A percentile compares a stretch with the other conserved stretches of the same genome.
phyloP scores from a whole-genome alignment of 2,329 filamentous ascomycete genomes.

The Diaporthe sp. region DNA sequence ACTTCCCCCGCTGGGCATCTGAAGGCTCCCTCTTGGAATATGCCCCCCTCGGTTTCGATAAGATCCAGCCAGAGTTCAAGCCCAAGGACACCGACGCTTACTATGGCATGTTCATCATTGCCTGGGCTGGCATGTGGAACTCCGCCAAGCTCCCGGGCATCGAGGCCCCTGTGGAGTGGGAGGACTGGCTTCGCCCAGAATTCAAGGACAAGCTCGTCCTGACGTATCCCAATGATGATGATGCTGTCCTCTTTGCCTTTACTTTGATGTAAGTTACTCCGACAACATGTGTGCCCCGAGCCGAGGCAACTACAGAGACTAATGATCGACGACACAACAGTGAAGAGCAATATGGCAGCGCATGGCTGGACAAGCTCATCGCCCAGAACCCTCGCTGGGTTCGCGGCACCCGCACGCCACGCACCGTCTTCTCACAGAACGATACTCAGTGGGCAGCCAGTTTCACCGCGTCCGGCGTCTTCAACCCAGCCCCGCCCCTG shows the following conservation, averaged over 20 bases:
- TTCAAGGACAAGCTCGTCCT: conserved; percentile 66
- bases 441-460: conserved; percentile 49
- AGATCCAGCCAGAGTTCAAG: conserved; percentile 56
- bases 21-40: conserved; percentile 62
- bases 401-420: conserved; percentile 61
- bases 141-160: conserved; percentile 47
- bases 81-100: conserved; percentile 56
- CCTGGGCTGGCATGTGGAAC: conserved; percentile 54
- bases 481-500: conserved; percentile 40
- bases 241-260: conserved; percentile 65
- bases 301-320: neutral
- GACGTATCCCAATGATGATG: conserved; percentile 70
- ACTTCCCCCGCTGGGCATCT: conserved; percentile 64
- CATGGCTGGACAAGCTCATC: conserved; percentile 62
- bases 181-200: conserved; percentile 60
- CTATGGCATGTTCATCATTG: conserved; percentile 54
- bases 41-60: conserved; percentile 59
- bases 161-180: conserved; percentile 54
- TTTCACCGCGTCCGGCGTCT: conserved; percentile 48
- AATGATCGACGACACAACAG: conserved; percentile 40
- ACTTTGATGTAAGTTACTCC: conserved; percentile 57
- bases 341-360: conserved; percentile 54
- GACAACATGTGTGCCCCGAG: neutral
- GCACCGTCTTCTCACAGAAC: conserved; percentile 47
- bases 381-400: conserved; percentile 66